phyloP scores from a whole-genome alignment of 805 yeast genomes.

The Pichia kluyveri region DNA sequence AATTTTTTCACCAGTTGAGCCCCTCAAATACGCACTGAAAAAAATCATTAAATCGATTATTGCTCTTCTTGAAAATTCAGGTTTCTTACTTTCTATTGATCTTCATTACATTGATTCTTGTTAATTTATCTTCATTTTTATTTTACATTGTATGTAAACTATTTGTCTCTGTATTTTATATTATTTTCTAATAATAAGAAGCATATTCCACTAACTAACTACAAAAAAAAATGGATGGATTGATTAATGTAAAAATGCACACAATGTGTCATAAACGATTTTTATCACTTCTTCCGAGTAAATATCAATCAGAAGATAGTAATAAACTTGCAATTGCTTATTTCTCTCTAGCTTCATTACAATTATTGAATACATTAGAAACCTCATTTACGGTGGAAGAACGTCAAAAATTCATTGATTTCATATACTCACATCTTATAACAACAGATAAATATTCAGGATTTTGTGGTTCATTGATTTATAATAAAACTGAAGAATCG shows the following conservation, averaged over 20 bases:
- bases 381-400: constrained; percentile 22
- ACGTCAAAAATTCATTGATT: constrained; percentile 25
- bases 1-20: not conserved
- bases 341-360: constrained; percentile 58
- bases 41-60: no score
- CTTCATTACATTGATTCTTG: no score
- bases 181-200: not conserved
- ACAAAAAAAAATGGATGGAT: not conserved
- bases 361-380: constrained; percentile 28
- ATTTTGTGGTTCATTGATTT: constrained; percentile 51
- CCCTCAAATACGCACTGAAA: no score
- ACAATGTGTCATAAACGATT: constrained; percentile 22
- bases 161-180: no score
- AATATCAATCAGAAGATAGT: constrained; percentile 57
- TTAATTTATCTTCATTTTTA: no score
- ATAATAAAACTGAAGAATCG: constrained; percentile 39
- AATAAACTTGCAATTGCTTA: constrained; percentile 62
- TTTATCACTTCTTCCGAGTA: constrained; percentile 30
- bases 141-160: no score
- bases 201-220: not conserved
- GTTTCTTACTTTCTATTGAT: no score
- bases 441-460: constrained; percentile 30
- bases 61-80: no score
- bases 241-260: constrained; percentile 18
- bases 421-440: constrained; percentile 41